A percentile compares a stretch with the other conserved stretches of the same genome.
Conservation (phyloP, 768 basidiomycete species). For the Russula lepida region DNA sequence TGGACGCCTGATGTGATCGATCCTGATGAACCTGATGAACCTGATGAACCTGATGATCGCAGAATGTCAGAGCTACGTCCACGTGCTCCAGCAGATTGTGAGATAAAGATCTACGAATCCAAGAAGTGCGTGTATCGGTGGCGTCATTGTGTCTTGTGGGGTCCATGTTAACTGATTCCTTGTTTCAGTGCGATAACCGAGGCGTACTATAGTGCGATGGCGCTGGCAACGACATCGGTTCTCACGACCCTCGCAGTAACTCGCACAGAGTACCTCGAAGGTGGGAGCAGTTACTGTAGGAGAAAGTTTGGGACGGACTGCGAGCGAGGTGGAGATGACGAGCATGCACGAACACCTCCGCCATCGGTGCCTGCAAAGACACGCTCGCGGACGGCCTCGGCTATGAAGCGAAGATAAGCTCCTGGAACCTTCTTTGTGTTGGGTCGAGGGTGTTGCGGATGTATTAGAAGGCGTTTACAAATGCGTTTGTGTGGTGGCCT, state of each 20-base stretch:
- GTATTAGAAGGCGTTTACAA: slow-evolving; percentile 1
- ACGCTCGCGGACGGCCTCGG: slow-evolving; percentile 19
- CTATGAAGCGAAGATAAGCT: slow-evolving; percentile 18
- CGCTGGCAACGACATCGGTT: slow-evolving; percentile 45
- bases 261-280: slow-evolving; percentile 77
- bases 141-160: neutral
- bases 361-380: neutral
- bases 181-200: slow-evolving; percentile 52
- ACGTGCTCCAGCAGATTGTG: slow-evolving; percentile 74
- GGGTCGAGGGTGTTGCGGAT: slow-evolving; percentile 2
- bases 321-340: slow-evolving; percentile 15
- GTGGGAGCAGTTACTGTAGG: slow-evolving; percentile 65
- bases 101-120: slow-evolving; percentile 64
- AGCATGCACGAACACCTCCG: slow-evolving; percentile 1
- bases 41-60: slow-evolving; percentile 3
- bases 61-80: slow-evolving; percentile 69
- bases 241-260: slow-evolving; percentile 55
- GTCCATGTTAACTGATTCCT: neutral
- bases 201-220: slow-evolving; percentile 51
- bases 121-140: slow-evolving; percentile 49
- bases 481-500: neutral
- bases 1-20: neutral
- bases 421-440: neutral
- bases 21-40: neutral
- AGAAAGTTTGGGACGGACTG: slow-evolving; percentile 47